These are phyloP conservation scores for Cryptococcus floricola DNA, from an alignment of 1,284 basidiomycete species.

Conservation along the genomic window DNA sequence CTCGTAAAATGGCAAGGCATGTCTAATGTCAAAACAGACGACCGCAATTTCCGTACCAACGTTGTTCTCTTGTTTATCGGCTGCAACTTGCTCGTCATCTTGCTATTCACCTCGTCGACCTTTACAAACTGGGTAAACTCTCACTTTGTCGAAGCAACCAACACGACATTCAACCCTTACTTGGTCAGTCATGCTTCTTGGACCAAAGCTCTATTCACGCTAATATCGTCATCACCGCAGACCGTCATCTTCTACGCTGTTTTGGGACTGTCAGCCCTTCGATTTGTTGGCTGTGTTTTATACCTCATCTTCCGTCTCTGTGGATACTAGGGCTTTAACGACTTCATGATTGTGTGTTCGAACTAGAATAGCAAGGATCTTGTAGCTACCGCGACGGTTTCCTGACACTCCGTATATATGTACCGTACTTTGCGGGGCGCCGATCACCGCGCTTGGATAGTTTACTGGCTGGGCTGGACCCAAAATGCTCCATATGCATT, in stretches of 20 bases:
- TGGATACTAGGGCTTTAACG: constrained; percentile 12
- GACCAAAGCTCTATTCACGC: not conserved
- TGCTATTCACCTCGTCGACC: constrained; percentile 72
- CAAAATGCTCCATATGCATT: too few relatives aligned
- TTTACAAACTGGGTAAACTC: constrained; percentile 55
- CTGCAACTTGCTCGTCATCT: constrained; percentile 76
- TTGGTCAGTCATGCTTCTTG: constrained; percentile 46
- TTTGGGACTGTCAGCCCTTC: constrained; percentile 71
- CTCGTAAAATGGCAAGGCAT: not conserved
- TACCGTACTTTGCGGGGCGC: too few relatives aligned
- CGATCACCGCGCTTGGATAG: too few relatives aligned
- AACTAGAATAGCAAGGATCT: too few relatives aligned
- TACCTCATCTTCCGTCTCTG: constrained; percentile 63
- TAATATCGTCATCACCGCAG: constrained; percentile 5
- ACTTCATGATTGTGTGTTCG: too few relatives aligned
- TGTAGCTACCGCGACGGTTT: too few relatives aligned
- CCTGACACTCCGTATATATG: too few relatives aligned
- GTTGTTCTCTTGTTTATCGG: constrained; percentile 81
- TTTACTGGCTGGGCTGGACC: too few relatives aligned
- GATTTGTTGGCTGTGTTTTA: constrained; percentile 69
- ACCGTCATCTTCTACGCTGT: constrained; percentile 76
- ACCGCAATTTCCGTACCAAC: constrained; percentile 57
- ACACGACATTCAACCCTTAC: constrained; percentile 70
- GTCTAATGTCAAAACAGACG: constrained; percentile 12
- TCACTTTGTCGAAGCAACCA: constrained; percentile 53